Evolutionary conservation across 2,329 filamentous ascomycete species (phyloP).

Genomic region (Harringtonia aguacate): DNA sequence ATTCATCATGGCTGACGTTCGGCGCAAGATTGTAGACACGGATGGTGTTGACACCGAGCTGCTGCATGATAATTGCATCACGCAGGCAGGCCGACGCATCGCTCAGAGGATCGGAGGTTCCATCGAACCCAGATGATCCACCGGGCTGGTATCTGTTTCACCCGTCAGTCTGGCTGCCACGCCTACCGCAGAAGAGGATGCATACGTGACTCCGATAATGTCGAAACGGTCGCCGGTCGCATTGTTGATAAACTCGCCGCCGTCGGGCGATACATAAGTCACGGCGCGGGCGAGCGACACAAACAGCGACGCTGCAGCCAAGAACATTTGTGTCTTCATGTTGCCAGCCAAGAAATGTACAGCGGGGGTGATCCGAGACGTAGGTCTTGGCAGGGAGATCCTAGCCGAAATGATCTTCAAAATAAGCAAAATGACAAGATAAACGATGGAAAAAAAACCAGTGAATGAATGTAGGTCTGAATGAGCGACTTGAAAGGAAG

Average conservation of each 20-base stretch:
- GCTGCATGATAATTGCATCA: conserved; percentile 70
- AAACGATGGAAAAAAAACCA: too few relatives aligned
- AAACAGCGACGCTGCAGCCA: too few relatives aligned
- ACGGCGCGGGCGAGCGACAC: conserved; percentile 42
- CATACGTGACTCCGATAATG: conserved; percentile 48
- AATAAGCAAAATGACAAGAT: too few relatives aligned
- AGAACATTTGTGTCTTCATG: too few relatives aligned
- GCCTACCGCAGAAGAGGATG: background rate
- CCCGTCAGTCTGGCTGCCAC: too few relatives aligned
- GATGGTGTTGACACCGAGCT: conserved; percentile 70
- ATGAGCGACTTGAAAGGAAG: too few relatives aligned
- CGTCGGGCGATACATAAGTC: conserved; percentile 41
- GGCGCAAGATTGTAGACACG: conserved; percentile 82
- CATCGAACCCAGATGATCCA: conserved; percentile 48
- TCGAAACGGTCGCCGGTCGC: conserved; percentile 49
- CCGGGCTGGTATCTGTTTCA: conserved; percentile 47
- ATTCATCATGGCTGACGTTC: conserved; percentile 57
- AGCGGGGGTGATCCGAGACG: too few relatives aligned
- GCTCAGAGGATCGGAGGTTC: conserved; percentile 56
- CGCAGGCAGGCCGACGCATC: conserved; percentile 64
- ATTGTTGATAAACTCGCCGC: conserved; percentile 48
- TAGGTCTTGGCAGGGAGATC: too few relatives aligned
- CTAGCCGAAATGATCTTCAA: too few relatives aligned
- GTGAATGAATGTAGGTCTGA: too few relatives aligned
- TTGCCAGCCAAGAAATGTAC: too few relatives aligned